A percentile compares a stretch with the other conserved stretches of the same genome.
Conservation (phyloP, 352 stramenopile species). For the Pythium brachiatum region DNA sequence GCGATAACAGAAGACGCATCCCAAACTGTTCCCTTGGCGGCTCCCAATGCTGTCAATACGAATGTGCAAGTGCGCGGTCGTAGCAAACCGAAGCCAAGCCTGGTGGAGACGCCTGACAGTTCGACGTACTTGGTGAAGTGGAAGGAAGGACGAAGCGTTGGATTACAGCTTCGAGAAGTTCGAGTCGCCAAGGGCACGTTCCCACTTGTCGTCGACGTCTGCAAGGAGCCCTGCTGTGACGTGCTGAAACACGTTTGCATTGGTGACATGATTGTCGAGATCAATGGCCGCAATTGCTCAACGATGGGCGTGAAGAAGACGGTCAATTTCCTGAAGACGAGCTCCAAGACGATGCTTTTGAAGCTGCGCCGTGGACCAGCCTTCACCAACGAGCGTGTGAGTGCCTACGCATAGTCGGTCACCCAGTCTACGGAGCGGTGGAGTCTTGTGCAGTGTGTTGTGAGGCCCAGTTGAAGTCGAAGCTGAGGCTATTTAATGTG, state of each 20-base stretch:
- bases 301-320: constrained; percentile 90
- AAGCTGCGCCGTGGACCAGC: constrained; percentile 82
- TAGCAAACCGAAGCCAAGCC: constrained; percentile 70
- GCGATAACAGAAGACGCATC: constrained; percentile 55
- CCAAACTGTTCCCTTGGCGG: constrained; percentile 73
- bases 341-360: constrained; percentile 82
- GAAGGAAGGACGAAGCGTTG: constrained; percentile 86
- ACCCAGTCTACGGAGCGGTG: not conserved
- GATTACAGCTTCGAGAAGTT: constrained; percentile 80
- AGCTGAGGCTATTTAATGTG: constrained; percentile 1
- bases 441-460: not conserved
- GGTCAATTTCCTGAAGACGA: constrained; percentile 82
- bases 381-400: constrained; percentile 72
- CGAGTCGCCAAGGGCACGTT: constrained; percentile 75
- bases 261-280: constrained; percentile 84
- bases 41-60: constrained; percentile 81
- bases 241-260: constrained; percentile 79
- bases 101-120: constrained; percentile 78
- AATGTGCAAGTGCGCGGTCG: constrained; percentile 79
- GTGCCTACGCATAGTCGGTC: constrained; percentile 50
- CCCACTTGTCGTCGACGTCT: constrained; percentile 79
- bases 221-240: constrained; percentile 82
- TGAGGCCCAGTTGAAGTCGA: not conserved
- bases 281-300: constrained; percentile 87
- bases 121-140: constrained; percentile 86